Evolutionary conservation across 2,329 filamentous ascomycete species (phyloP).

Genomic region (Aureobasidium vineae): DNA sequence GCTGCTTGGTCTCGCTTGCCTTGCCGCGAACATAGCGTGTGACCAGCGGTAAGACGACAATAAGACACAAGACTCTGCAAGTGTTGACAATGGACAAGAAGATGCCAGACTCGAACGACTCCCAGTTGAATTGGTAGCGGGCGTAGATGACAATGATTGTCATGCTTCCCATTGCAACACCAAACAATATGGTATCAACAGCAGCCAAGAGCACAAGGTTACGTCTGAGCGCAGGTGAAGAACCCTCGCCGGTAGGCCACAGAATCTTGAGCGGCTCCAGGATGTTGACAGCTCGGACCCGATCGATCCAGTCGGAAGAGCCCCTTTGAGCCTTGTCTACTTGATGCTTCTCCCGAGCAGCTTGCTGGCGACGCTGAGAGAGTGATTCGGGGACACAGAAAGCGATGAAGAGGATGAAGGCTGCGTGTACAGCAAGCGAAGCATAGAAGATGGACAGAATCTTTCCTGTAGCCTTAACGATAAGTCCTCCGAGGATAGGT

Average conservation of each 20-base stretch:
- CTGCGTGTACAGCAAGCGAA: constrained; percentile 66
- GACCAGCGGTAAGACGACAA: constrained; percentile 71
- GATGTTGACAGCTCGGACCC: constrained; percentile 58
- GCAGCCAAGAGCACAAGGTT: constrained; percentile 81
- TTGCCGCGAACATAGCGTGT: constrained; percentile 71
- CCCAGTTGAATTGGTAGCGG: constrained; percentile 78
- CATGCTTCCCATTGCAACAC: constrained; percentile 75
- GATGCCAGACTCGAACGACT: constrained; percentile 71
- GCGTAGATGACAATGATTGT: constrained; percentile 83
- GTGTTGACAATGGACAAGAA: constrained; percentile 80
- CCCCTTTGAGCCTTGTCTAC: constrained; percentile 39
- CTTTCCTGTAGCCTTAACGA: constrained; percentile 72
- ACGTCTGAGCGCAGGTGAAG: constrained; percentile 60
- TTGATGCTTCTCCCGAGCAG: constrained; percentile 67
- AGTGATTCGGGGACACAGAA: constrained; percentile 82
- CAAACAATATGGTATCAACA: constrained; percentile 79
- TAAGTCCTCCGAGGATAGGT: constrained; percentile 74
- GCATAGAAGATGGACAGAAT: constrained; percentile 84
- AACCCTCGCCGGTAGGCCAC: constrained; percentile 66
- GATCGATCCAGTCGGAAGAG: constrained; percentile 47
- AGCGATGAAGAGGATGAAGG: constrained; percentile 70
- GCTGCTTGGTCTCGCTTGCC: constrained; percentile 48
- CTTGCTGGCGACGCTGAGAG: constrained; percentile 66
- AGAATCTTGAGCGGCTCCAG: constrained; percentile 76
- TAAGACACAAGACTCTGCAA: constrained; percentile 70